These are phyloP conservation scores for Tricladium varicosporioides DNA, from an alignment of 2,329 filamentous ascomycete genomes.

Conservation along the genomic window DNA sequence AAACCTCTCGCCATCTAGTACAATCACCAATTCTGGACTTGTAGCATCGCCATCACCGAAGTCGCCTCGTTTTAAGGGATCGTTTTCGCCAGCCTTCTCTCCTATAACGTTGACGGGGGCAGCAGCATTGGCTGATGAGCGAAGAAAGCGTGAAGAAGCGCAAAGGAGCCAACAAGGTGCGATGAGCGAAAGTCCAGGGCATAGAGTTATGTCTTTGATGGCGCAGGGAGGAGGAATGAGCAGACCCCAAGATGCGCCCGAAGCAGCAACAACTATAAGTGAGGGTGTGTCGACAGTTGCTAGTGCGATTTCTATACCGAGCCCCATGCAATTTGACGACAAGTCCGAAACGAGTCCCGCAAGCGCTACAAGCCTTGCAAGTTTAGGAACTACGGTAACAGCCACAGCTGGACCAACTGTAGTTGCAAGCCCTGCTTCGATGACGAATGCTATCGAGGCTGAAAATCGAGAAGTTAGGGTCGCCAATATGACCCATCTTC, in stretches of 20 bases:
- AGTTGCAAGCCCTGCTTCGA: slow-evolving; percentile 31
- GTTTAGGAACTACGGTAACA: slow-evolving; percentile 31
- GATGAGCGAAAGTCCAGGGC: slow-evolving; percentile 53
- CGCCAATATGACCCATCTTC: slow-evolving; percentile 19
- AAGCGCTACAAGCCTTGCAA: slow-evolving; percentile 33
- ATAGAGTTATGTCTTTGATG: slow-evolving; percentile 53
- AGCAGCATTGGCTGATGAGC: slow-evolving; percentile 53
- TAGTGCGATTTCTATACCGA: slow-evolving; percentile 32
- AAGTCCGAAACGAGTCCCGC: slow-evolving; percentile 32
- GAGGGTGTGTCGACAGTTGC: slow-evolving; percentile 31
- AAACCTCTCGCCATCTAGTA: slow-evolving; percentile 20
- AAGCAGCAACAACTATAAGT: slow-evolving; percentile 29
- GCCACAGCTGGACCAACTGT: slow-evolving; percentile 33
- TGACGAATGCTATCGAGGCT: slow-evolving; percentile 25
- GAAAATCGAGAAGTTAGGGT: slow-evolving; percentile 26
- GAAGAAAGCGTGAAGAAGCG: slow-evolving; percentile 46
- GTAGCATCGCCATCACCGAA: slow-evolving; percentile 32
- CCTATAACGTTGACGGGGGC: slow-evolving; percentile 49
- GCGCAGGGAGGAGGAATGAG: slow-evolving; percentile 54
- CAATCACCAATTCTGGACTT: slow-evolving; percentile 29
- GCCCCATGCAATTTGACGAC: slow-evolving; percentile 30
- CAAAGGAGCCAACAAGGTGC: slow-evolving; percentile 38
- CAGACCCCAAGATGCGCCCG: slow-evolving; percentile 51
- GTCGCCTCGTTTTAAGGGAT: slow-evolving; percentile 31
- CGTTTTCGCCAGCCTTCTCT: slow-evolving; percentile 35